phyloP scores from a whole-genome alignment of 2,329 filamentous ascomycete species.

The Phaeosphaeria sp. region DNA sequence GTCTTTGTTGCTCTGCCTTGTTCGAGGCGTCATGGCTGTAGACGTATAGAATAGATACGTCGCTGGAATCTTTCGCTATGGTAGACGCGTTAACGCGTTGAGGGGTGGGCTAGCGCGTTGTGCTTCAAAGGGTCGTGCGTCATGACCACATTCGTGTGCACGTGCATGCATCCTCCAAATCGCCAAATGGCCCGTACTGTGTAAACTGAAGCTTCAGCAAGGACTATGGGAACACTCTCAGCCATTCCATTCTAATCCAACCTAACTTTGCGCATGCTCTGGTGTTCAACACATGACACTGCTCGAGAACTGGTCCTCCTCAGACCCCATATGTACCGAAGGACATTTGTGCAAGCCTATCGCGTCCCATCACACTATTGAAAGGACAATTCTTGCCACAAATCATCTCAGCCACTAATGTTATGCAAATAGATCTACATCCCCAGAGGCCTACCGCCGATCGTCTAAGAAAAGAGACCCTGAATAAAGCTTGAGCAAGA shows the following conservation, averaged over 20 bases:
- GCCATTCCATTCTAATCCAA: too few relatives aligned
- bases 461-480: not conserved
- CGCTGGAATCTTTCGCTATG: not conserved
- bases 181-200: too few relatives aligned
- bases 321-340: not conserved
- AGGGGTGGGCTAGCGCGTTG: constrained; percentile 22
- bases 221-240: not conserved
- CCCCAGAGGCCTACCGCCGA: not conserved
- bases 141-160: not conserved
- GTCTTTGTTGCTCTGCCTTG: constrained; percentile 33
- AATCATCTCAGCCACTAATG: not conserved
- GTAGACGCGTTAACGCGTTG: constrained; percentile 32
- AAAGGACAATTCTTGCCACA: not conserved
- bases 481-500: not conserved
- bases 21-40: constrained; percentile 34
- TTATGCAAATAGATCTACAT: not conserved
- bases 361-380: not conserved
- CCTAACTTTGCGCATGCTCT: too few relatives aligned
- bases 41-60: not conserved
- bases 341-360: not conserved
- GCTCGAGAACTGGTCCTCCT: not conserved
- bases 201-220: not conserved
- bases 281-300: not conserved
- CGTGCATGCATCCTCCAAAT: not conserved
- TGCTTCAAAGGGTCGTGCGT: constrained; percentile 8